Percentiles rank a stretch among this genome's conserved stretches.
Evolutionary conservation across 768 basidiomycete genomes (phyloP).

Genomic region (Auriculariales sp.): DNA sequence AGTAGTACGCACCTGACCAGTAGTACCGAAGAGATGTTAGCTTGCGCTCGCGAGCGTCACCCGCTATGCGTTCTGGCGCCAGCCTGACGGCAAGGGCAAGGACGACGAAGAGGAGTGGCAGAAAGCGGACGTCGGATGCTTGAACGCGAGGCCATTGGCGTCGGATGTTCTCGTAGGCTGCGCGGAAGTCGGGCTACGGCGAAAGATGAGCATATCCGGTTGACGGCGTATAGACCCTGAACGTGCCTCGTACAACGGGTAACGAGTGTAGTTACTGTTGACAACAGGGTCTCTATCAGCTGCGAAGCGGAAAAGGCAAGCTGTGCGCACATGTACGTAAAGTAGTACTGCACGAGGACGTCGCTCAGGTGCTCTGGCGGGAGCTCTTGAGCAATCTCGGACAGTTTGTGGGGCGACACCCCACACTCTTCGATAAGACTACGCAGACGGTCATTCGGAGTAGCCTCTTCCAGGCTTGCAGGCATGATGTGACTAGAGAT

Average conservation of each 20-base stretch:
- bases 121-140: constrained; percentile 65
- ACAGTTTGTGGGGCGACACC: constrained; percentile 78
- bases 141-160: constrained; percentile 46
- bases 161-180: constrained; percentile 49
- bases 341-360: constrained; percentile 73
- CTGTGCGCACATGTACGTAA: constrained; percentile 45
- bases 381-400: constrained; percentile 77
- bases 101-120: constrained; percentile 88
- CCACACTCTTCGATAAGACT: constrained; percentile 85
- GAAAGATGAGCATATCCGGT: neutral
- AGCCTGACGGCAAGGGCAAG: constrained; percentile 76
- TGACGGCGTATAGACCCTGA: neutral
- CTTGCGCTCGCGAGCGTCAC: constrained; percentile 59
- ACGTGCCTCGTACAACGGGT: constrained; percentile 61
- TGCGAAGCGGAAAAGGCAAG: constrained; percentile 8
- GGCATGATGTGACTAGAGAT: constrained; percentile 6
- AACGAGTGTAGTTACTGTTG: constrained; percentile 80
- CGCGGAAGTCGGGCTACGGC: constrained; percentile 45
- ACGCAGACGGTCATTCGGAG: constrained; percentile 64
- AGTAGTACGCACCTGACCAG: constrained; percentile 72
- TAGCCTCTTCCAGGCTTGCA: constrained; percentile 10
- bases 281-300: constrained; percentile 1
- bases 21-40: constrained; percentile 82
- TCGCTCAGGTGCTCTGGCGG: constrained; percentile 66
- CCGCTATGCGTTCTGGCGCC: constrained; percentile 73